phyloP scores from a whole-genome alignment of 805 yeast species.

The Ogataea pilisensis region DNA sequence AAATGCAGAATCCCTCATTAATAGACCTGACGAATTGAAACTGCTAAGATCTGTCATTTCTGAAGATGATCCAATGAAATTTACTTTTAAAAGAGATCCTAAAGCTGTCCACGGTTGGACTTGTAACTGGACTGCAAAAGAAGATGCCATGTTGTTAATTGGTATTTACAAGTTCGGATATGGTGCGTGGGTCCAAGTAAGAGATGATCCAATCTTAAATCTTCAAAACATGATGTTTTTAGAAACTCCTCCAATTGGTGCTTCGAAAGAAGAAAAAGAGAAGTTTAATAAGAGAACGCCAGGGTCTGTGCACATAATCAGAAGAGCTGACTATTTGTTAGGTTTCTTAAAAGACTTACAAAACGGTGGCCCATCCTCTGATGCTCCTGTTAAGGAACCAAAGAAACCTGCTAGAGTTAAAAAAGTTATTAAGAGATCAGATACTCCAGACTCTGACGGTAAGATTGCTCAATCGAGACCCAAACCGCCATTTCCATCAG shows the following conservation, averaged over 20 bases:
- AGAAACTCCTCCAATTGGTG: conserved; percentile 36
- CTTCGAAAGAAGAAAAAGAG: conserved; percentile 35
- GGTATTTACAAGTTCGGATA: conserved; percentile 93
- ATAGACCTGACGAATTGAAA: conserved; percentile 82
- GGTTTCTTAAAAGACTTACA: conserved; percentile 54
- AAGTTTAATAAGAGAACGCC: conserved; percentile 64
- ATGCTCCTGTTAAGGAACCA: conserved; percentile 10
- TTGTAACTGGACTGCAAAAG: conserved; percentile 76
- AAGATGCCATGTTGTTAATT: conserved; percentile 80
- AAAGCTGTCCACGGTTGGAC: conserved; percentile 90
- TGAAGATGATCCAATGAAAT: conserved; percentile 51
- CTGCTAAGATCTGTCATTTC: conserved; percentile 52
- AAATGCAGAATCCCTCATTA: conserved; percentile 83
- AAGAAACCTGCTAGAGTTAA: conserved; percentile 21
- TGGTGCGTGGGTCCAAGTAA: conserved; percentile 89
- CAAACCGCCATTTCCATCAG: conserved; percentile 4
- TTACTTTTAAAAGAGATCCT: conserved; percentile 57
- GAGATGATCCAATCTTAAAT: conserved; percentile 92
- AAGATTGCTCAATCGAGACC: conserved; percentile 16
- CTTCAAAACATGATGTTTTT: conserved; percentile 80
- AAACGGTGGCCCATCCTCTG: conserved; percentile 1
- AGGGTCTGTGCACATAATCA: conserved; percentile 84
- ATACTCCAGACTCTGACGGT: conserved; percentile 22
- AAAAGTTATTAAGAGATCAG: conserved; percentile 20
- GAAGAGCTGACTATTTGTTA: conserved; percentile 87